Conservation (phyloP, 129 eudicot species). For the Saposhnikovia divaricata region DNA sequence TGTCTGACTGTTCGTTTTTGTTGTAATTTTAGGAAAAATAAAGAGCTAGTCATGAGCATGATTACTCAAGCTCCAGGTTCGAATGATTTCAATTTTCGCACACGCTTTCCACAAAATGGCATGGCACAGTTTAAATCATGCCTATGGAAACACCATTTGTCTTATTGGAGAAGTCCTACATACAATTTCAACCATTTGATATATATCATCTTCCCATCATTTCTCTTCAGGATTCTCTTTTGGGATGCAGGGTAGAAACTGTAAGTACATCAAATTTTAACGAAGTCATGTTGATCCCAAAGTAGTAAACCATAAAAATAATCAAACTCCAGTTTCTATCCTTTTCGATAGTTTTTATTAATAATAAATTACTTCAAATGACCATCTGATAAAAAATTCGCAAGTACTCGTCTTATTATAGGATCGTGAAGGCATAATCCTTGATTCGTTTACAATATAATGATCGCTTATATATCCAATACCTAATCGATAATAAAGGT, state of each 20-base stretch:
- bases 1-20: neutral
- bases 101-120: constrained; percentile 18
- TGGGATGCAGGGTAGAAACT: constrained; percentile 20
- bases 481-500: too few species aligned
- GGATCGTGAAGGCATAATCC: neutral
- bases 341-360: too few species aligned
- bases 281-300: too few species aligned
- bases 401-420: constrained; percentile 18
- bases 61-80: constrained; percentile 20
- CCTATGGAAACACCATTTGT: constrained; percentile 20
- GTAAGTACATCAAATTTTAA: neutral
- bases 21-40: constrained; percentile 11
- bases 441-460: too few species aligned
- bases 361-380: neutral
- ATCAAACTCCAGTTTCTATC: too few species aligned
- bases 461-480: too few species aligned
- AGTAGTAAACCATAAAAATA: too few species aligned
- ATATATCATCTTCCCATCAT: neutral
- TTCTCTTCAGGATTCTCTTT: constrained; percentile 15
- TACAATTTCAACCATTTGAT: constrained; percentile 18
- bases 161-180: constrained; percentile 21
- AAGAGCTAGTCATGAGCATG: constrained; percentile 14
- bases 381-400: neutral
- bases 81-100: constrained; percentile 10
- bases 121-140: constrained; percentile 19